Conservation (phyloP, 1,139 yeast species). For the Suhomyces bolitotheri region DNA sequence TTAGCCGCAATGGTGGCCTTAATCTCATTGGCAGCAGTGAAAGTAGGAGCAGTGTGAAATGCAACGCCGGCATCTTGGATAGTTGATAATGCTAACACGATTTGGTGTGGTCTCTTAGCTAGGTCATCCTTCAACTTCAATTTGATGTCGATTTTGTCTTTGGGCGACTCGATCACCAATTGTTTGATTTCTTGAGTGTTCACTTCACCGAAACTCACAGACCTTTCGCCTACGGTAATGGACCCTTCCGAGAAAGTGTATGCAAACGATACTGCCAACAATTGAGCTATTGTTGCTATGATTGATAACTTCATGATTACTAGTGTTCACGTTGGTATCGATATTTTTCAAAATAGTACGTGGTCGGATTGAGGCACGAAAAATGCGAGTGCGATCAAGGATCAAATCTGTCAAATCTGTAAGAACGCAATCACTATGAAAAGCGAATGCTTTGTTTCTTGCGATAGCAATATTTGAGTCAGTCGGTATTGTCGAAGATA, state of each 20-base stretch:
- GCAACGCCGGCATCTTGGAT: conserved; percentile 21
- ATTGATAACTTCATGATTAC: conserved; percentile 16
- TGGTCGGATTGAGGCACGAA: conserved; percentile 10
- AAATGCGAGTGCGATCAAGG: conserved; percentile 5
- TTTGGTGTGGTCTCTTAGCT: conserved; percentile 22
- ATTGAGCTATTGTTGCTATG: conserved; percentile 16
- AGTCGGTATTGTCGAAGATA: no score
- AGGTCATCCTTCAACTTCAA: conserved; percentile 26
- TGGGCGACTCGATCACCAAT: conserved; percentile 32
- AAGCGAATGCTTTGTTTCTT: no score
- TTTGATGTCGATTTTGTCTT: conserved; percentile 34
- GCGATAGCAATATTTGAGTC: no score
- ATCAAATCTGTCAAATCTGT: background rate
- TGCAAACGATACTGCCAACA: conserved; percentile 21
- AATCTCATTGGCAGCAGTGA: conserved; percentile 21
- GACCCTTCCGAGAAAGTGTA: conserved; percentile 31
- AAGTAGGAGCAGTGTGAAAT: conserved; percentile 18
- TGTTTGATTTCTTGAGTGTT: conserved; percentile 38
- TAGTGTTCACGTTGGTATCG: background rate
- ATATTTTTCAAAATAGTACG: conserved; percentile 12
- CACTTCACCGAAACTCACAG: conserved; percentile 37
- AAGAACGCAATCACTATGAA: no score
- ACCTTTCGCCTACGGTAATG: conserved; percentile 27
- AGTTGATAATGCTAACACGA: conserved; percentile 20
- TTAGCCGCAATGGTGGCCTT: conserved; percentile 30